phyloP scores from a whole-genome alignment of 805 yeast species.

The Metschnikowia aberdeeniae region DNA sequence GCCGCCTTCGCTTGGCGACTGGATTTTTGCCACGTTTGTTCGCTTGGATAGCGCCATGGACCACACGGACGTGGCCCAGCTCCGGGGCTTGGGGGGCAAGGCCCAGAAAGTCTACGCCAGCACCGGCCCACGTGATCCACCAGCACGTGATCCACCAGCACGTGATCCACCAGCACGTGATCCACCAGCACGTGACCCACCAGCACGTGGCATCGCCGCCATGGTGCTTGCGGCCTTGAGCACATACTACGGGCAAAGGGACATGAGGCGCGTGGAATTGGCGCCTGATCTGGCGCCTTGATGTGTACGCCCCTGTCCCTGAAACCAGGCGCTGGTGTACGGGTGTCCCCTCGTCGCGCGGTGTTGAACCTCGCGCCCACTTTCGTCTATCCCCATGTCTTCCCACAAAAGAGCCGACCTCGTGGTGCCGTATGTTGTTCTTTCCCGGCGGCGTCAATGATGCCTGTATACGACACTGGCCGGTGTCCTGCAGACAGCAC shows the following conservation, averaged over 20 bases:
- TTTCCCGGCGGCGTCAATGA: no score
- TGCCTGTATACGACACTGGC: background rate
- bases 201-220: background rate
- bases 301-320: background rate
- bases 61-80: slow-evolving; percentile 28
- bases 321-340: background rate
- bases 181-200: no score
- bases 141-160: no score
- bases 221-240: slow-evolving; percentile 31
- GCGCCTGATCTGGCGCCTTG: background rate
- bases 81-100: slow-evolving; percentile 37
- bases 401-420: slow-evolving; percentile 15
- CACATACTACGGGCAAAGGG: slow-evolving; percentile 34
- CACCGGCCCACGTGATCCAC: slow-evolving; percentile 9
- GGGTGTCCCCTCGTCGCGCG: background rate
- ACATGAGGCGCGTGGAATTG: slow-evolving; percentile 16
- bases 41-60: slow-evolving; percentile 35
- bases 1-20: slow-evolving; percentile 25
- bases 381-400: slow-evolving; percentile 8
- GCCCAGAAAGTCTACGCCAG: slow-evolving; percentile 27
- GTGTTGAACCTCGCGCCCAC: background rate
- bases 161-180: slow-evolving; percentile 7
- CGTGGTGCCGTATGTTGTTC: slow-evolving; percentile 15
- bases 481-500: background rate
- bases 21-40: slow-evolving; percentile 35